phyloP scores from a whole-genome alignment of 495 filamentous ascomycete species.

The Thozetella sp. region DNA sequence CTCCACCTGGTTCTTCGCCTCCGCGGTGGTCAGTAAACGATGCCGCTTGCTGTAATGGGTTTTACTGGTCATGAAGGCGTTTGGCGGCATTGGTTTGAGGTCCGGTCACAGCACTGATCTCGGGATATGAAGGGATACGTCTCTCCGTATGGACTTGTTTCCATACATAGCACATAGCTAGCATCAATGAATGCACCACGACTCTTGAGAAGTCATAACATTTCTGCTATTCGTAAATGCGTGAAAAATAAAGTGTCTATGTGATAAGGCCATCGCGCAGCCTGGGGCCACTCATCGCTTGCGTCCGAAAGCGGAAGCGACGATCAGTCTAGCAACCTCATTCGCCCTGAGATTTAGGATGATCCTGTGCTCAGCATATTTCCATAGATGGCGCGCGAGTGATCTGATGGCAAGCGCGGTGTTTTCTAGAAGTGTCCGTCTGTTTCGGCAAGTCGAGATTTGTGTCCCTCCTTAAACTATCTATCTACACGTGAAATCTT shows the following conservation, averaged over 20 bases:
- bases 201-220: not conserved
- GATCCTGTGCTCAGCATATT: too few species aligned
- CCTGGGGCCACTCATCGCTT: too few species aligned
- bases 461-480: not conserved
- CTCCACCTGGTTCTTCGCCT: slow-evolving; percentile 87
- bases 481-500: not conserved
- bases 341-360: too few species aligned
- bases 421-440: not conserved
- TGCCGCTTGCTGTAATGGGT: slow-evolving; percentile 11
- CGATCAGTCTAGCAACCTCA: too few species aligned
- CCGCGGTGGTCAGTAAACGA: slow-evolving; percentile 76
- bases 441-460: not conserved
- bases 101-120: not conserved
- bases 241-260: too few species aligned
- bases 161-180: slow-evolving; percentile 1
- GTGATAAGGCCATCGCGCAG: too few species aligned
- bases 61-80: slow-evolving; percentile 16
- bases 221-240: too few species aligned
- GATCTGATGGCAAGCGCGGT: not conserved
- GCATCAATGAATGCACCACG: not conserved
- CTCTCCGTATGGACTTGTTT: not conserved
- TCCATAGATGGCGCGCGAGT: too few species aligned
- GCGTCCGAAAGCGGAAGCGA: too few species aligned
- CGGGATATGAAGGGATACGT: not conserved
- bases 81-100: not conserved